Evolutionary conservation across 2,329 filamentous ascomycete genomes (phyloP).

Genomic region (Colletotrichum sp.): DNA sequence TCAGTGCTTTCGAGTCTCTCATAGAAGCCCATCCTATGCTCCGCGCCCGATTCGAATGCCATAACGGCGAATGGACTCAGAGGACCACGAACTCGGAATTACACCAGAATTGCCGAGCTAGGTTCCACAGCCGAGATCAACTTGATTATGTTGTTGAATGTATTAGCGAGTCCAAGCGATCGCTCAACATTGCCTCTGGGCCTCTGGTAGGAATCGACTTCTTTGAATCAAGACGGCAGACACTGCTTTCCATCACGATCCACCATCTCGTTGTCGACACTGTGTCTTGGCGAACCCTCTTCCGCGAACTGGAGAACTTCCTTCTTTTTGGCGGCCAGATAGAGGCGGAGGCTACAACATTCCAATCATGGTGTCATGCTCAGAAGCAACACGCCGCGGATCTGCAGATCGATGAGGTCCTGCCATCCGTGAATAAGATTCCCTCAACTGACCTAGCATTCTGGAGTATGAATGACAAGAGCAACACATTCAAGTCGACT

Average conservation of each 20-base stretch:
- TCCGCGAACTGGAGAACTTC: constrained; percentile 47
- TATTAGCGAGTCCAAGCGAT: background rate
- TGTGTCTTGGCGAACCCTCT: constrained; percentile 49
- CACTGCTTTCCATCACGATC: constrained; percentile 33
- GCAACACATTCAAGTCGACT: constrained; percentile 23
- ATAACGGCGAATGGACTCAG: background rate
- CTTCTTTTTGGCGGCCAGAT: constrained; percentile 19
- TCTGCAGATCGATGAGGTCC: background rate
- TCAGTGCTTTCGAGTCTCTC: background rate
- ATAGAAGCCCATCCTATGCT: background rate
- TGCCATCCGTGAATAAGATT: background rate
- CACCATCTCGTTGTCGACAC: constrained; percentile 48
- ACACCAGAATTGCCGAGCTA: background rate
- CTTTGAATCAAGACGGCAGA: constrained; percentile 4
- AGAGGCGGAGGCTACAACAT: background rate
- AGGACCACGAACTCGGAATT: background rate
- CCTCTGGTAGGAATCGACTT: background rate
- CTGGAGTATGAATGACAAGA: constrained; percentile 27
- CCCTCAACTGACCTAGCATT: constrained; percentile 25
- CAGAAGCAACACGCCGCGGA: background rate
- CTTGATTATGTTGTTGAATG: background rate
- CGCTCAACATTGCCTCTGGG: background rate
- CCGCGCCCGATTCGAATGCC: background rate
- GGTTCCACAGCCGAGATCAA: constrained; percentile 2
- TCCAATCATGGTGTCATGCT: background rate